A percentile compares a stretch with the other conserved stretches of the same genome.
Conservation (phyloP, 345 rosid genomes). For the Draba incana region DNA sequence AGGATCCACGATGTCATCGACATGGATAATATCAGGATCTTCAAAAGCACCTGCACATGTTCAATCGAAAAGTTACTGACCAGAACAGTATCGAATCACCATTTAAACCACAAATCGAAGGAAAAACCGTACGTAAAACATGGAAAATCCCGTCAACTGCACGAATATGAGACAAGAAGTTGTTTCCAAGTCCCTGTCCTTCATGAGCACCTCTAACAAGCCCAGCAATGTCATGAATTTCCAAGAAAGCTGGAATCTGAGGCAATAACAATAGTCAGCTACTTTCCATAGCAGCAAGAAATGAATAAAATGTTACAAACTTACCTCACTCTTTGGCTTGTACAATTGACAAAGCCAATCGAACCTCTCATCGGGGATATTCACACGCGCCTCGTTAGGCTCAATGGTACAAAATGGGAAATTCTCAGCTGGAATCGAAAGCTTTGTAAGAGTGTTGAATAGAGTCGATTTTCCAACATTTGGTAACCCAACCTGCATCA, state of each 20-base stretch:
- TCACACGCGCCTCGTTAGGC: constrained; percentile 94
- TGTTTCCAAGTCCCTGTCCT: constrained; percentile 98
- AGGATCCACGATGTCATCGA: constrained; percentile 91
- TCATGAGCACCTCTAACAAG: constrained; percentile 93
- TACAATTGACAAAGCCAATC: constrained; percentile 86
- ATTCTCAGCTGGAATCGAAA: constrained; percentile 95
- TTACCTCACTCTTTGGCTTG: constrained; percentile 91
- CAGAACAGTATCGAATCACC: neutral
- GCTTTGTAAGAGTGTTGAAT: constrained; percentile 92
- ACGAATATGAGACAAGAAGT: constrained; percentile 93
- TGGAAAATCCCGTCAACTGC: constrained; percentile 99
- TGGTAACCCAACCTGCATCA: constrained; percentile 84
- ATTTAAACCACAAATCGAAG: constrained; percentile 3
- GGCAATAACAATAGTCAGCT: no score
- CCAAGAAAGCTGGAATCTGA: constrained; percentile 90
- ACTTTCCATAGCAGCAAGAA: neutral
- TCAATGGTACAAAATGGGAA: constrained; percentile 98
- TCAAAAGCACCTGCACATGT: constrained; percentile 81
- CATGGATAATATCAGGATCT: constrained; percentile 94
- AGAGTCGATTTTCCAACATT: constrained; percentile 98
- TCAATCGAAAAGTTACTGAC: constrained; percentile 22
- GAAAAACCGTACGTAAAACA: constrained; percentile 69
- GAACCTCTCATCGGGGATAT: constrained; percentile 90
- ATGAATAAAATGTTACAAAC: neutral
- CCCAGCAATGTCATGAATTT: constrained; percentile 98